phyloP scores from a whole-genome alignment of 164 flowering plant genomes.

The Vitis rupestris region DNA sequence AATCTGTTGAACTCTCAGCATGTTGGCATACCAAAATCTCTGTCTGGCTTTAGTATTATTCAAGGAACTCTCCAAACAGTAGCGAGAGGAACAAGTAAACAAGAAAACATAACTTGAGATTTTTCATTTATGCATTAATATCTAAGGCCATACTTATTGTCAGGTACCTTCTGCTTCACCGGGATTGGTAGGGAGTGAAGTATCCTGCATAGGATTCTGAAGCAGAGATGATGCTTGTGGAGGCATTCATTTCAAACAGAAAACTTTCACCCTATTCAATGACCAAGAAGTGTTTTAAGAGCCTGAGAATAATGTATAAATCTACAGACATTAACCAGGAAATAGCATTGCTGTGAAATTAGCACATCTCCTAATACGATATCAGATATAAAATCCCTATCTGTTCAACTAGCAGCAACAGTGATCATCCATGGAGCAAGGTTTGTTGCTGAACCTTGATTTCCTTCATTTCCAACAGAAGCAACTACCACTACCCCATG shows the following conservation, averaged over 20 bases:
- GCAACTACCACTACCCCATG: slow-evolving; percentile 69
- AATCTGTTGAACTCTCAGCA: slow-evolving; percentile 59
- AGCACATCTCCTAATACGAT: slow-evolving; percentile 48
- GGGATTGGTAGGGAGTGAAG: slow-evolving; percentile 84
- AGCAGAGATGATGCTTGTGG: slow-evolving; percentile 57
- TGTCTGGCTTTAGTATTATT: slow-evolving; percentile 54
- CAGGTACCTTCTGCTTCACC: slow-evolving; percentile 57
- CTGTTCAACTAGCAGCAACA: slow-evolving; percentile 76
- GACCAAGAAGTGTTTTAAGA: background rate
- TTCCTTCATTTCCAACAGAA: slow-evolving; percentile 73
- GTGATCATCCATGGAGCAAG: slow-evolving; percentile 86
- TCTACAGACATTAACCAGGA: background rate
- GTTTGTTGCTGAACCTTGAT: slow-evolving; percentile 62
- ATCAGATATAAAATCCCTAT: slow-evolving; percentile 69
- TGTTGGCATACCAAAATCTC: slow-evolving; percentile 68
- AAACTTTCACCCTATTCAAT: slow-evolving; percentile 70
- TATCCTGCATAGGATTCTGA: slow-evolving; percentile 64
- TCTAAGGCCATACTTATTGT: slow-evolving; percentile 7
- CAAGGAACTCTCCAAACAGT: slow-evolving; percentile 76
- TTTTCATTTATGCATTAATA: background rate
- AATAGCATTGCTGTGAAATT: slow-evolving; percentile 37
- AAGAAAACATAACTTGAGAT: slow-evolving; percentile 11
- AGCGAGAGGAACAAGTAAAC: slow-evolving; percentile 36
- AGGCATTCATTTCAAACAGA: slow-evolving; percentile 34
- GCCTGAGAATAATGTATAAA: background rate